A percentile compares a stretch with the other conserved stretches of the same genome.
phyloP scores from a whole-genome alignment of 768 basidiomycete species.

The Fomitopsis serialis region DNA sequence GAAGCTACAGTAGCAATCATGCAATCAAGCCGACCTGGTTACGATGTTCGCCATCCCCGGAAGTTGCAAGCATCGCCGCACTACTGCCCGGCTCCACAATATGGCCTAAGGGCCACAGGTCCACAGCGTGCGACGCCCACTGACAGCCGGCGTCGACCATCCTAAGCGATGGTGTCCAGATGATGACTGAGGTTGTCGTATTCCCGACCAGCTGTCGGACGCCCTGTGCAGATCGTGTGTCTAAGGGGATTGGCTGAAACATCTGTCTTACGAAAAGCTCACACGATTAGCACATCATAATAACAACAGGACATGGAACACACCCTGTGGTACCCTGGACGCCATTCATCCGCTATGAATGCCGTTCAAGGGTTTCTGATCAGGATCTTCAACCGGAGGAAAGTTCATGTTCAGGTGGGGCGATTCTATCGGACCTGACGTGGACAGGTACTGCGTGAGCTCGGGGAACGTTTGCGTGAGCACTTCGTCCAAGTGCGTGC shows the following conservation, averaged over 20 bases:
- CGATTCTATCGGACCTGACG: background rate
- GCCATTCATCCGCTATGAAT: background rate
- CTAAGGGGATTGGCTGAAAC: too few species aligned
- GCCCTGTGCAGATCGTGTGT: too few species aligned
- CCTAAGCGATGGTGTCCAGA: too few species aligned
- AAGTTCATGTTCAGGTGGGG: background rate
- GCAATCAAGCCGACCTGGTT: background rate
- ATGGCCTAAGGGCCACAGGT: too few species aligned
- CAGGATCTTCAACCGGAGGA: background rate
- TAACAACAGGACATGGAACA: background rate
- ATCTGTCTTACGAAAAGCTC: too few species aligned
- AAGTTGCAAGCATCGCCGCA: background rate
- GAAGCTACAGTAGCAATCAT: background rate
- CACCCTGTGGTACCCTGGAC: background rate
- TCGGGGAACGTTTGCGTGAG: conserved; percentile 71
- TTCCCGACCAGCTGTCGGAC: too few species aligned
- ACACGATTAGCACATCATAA: too few species aligned
- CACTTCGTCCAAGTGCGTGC: conserved; percentile 60
- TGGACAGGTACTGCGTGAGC: conserved; percentile 29
- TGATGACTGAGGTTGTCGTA: too few species aligned
- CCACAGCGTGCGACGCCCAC: too few species aligned
- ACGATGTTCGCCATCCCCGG: background rate
- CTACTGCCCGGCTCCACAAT: too few species aligned
- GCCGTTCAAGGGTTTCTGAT: conserved; percentile 2
- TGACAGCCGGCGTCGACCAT: too few species aligned